Evolutionary conservation across 345 rosid species (phyloP), one percentile per base, ranked within the genome.

Genomic region (Leavenworthia alabamica): DNA sequence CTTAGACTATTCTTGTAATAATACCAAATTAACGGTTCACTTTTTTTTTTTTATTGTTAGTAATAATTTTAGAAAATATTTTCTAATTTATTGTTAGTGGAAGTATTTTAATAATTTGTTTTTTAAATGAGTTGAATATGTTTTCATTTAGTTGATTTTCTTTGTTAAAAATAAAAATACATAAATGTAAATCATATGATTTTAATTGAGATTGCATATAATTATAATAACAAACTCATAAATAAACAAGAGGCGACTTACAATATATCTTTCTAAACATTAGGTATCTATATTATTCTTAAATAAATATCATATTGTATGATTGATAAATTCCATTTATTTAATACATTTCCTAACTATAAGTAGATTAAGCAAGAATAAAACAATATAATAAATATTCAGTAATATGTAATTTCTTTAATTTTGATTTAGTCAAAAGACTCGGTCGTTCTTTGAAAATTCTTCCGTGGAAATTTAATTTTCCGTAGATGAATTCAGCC

Each of bases 391-490:
- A 42, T 60, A 58, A 39, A 40, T 49, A 50, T 32, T 60, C 26
- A 42, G 24, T 67, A 50, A 7, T 22, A 10, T 2, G 35, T 49
- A 62, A 49, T 29, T 14, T 67, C 51, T 29, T 29, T 19, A 28
- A 14, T 11, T 20, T 35, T 26, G 12, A 36, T 14, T 64, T 54
- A 2, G 2, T 51, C 27, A 24, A 36, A 24, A 36, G 56, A 29
- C 52, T 46, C 24, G 7, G 12, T 56, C 26, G 48, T 14, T 29
- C 72, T 24, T 35, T 52, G 68, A 22, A 70, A 27, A 11, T 29
- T 70, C 23, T 57, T 70, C 51, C 12, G 14, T 61, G n/a, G 50
- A 60, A 46, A n/a, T n/a, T 62, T 22, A 70, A 7, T 20, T 39
- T 6, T 46, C 63, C 44, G 36, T 37, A 11, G 68, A 28, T 44